These are phyloP conservation scores for Casuarina cunninghamiana DNA, from an alignment of 306 rosid genomes.

Conservation along the genomic window DNA sequence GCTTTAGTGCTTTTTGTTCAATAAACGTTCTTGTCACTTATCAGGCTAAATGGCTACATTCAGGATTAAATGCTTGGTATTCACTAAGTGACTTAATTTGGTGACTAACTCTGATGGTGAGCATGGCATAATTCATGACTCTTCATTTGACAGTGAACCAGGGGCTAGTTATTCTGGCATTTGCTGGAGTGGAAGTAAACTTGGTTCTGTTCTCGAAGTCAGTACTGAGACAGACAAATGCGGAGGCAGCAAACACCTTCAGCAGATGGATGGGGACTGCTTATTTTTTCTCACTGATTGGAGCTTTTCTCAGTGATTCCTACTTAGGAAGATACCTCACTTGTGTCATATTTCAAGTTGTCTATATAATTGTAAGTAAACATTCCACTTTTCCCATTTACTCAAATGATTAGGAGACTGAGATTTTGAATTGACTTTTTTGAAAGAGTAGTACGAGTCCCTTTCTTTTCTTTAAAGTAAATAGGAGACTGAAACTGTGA, in stretches of 20 bases:
- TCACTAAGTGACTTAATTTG: too few relatives aligned
- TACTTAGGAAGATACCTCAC: conserved; percentile 64
- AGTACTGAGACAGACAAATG: conserved; percentile 57
- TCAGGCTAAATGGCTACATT: too few relatives aligned
- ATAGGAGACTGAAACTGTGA: too few relatives aligned
- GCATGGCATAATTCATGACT: conserved; percentile 1
- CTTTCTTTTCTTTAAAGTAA: too few relatives aligned
- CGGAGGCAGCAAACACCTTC: conserved; percentile 61
- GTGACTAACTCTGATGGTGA: too few relatives aligned
- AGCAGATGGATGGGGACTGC: conserved; percentile 72
- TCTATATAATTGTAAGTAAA: conserved; percentile 47
- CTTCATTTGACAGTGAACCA: conserved; percentile 48
- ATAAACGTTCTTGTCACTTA: too few relatives aligned
- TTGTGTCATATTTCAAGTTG: conserved; percentile 49
- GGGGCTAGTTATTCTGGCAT: conserved; percentile 55
- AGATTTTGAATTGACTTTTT: too few relatives aligned
- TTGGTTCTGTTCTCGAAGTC: conserved; percentile 61
- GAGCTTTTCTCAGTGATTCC: conserved; percentile 68
- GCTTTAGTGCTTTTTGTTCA: too few relatives aligned
- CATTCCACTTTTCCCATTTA: background rate
- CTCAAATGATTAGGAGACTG: background rate
- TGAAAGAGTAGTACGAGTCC: too few relatives aligned
- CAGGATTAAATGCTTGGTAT: too few relatives aligned
- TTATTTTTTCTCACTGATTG: conserved; percentile 53
- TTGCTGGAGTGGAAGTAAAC: conserved; percentile 65